phyloP scores from a whole-genome alignment of 2,329 filamentous ascomycete genomes.

The Stachybotrys chartarum region DNA sequence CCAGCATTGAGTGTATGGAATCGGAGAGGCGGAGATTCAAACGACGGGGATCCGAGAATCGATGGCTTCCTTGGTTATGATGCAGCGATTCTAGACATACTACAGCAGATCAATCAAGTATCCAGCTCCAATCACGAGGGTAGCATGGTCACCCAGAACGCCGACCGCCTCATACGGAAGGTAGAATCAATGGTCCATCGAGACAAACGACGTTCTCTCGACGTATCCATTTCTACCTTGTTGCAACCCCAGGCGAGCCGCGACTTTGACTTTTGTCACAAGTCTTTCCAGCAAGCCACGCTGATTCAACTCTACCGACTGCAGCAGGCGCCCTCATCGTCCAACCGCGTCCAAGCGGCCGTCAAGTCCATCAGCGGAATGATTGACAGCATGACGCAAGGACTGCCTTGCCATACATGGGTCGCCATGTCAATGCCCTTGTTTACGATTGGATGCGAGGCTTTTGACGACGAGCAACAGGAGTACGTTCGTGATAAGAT shows the following conservation, averaged over 20 bases:
- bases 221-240: slow-evolving; percentile 10
- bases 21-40: not conserved
- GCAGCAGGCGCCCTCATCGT: slow-evolving; percentile 11
- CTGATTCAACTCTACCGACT: slow-evolving; percentile 16
- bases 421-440: slow-evolving; percentile 22
- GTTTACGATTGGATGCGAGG: slow-evolving; percentile 19
- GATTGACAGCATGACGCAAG: slow-evolving; percentile 18
- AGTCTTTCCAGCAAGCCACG: slow-evolving; percentile 17
- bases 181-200: slow-evolving; percentile 16
- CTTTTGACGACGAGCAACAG: slow-evolving; percentile 11
- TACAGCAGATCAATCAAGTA: slow-evolving; percentile 13
- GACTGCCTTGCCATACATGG: slow-evolving; percentile 20
- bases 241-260: slow-evolving; percentile 14
- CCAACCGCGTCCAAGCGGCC: slow-evolving; percentile 10
- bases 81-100: slow-evolving; percentile 15
- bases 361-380: slow-evolving; percentile 11
- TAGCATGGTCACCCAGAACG: not conserved
- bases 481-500: slow-evolving; percentile 16
- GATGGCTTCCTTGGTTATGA: slow-evolving; percentile 21
- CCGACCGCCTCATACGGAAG: slow-evolving; percentile 12
- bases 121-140: not conserved
- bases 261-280: slow-evolving; percentile 18
- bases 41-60: slow-evolving; percentile 5
- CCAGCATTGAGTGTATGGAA: not conserved
- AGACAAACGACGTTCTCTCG: slow-evolving; percentile 10